Evolutionary conservation across 148 eudicot genomes (phyloP), one percentile per base, ranked within the genome.

Genomic region (Rhododendron vialii): DNA sequence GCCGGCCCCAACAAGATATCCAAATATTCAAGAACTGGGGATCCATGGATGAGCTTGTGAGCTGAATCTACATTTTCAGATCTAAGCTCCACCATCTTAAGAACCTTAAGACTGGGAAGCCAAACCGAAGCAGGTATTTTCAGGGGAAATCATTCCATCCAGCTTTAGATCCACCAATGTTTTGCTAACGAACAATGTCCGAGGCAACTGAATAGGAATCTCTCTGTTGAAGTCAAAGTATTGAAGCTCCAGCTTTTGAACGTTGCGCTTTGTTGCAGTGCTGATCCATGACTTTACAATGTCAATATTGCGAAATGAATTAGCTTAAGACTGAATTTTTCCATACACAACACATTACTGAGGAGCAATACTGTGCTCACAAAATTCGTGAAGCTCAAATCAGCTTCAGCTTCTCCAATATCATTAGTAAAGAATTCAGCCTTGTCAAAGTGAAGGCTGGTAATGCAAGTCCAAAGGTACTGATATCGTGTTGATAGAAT

Each of bases 371-470:
- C 65, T 5, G n/a, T 20, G 65, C 15, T 59, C 65, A 59, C 65
- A 6, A 59, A 22, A 59, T 59, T 59, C n/a, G 26, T 59, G 4
- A 59, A 59, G 65, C 65, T 59, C n/a, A 20, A 59, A 59, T 59
- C 59, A 55, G 22, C 22, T 15, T 55, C 20, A 55, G 22, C 59
- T 17, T 55, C 22, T 55, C 59, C 59, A 55, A 14, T 17, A 55
- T 55, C 22, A 55, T 55, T 55, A 3, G 22, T 3, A 55, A 55
- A 76, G 80, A 35, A 41, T 76, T 13, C 18, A 33, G 9, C 5
- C 17, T 18, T 86, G 47, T 71, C 86, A 82, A 89, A 87, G 71
- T 87, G 85, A n/a, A 87, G 82, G 63, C 36, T 51, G 28, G 88
- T 83, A 77, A 82, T 75, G 15, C 50, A 47, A 4, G 83, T 82